These are phyloP conservation scores for Avena atlantica DNA, from an alignment of 176 grass and related monocot species.

Conservation along the genomic window DNA sequence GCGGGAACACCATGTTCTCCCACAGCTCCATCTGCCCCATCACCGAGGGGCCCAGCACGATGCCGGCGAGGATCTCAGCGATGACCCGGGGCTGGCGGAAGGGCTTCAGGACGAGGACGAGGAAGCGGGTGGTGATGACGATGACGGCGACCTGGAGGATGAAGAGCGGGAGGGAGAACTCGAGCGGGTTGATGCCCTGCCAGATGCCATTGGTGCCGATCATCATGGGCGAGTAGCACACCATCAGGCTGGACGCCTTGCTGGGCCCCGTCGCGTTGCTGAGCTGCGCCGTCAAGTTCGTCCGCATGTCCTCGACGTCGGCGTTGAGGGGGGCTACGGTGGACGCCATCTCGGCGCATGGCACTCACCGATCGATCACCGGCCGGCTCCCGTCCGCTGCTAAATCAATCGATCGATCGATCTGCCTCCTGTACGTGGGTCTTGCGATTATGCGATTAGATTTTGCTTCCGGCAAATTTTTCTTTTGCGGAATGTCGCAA, in stretches of 20 bases:
- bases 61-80: slow-evolving; percentile 83
- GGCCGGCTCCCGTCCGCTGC: not conserved
- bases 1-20: slow-evolving; percentile 59
- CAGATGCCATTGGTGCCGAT: slow-evolving; percentile 65
- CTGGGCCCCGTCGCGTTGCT: slow-evolving; percentile 25
- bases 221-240: slow-evolving; percentile 82
- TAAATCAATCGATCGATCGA: not conserved
- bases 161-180: slow-evolving; percentile 84
- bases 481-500: not conserved
- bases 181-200: slow-evolving; percentile 68
- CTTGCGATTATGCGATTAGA: not conserved
- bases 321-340: slow-evolving; percentile 28
- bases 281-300: slow-evolving; percentile 31
- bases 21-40: slow-evolving; percentile 55
- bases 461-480: not conserved
- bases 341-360: slow-evolving; percentile 53
- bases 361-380: not conserved
- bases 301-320: slow-evolving; percentile 33
- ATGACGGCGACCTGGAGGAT: slow-evolving; percentile 81
- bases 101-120: slow-evolving; percentile 72
- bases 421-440: not conserved
- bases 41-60: slow-evolving; percentile 72
- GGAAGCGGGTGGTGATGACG: slow-evolving; percentile 70
- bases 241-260: slow-evolving; percentile 27
- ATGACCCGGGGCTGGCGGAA: slow-evolving; percentile 84